phyloP scores from a whole-genome alignment of 2,329 filamentous ascomycete genomes.

The Aspergillus carbonarius region DNA sequence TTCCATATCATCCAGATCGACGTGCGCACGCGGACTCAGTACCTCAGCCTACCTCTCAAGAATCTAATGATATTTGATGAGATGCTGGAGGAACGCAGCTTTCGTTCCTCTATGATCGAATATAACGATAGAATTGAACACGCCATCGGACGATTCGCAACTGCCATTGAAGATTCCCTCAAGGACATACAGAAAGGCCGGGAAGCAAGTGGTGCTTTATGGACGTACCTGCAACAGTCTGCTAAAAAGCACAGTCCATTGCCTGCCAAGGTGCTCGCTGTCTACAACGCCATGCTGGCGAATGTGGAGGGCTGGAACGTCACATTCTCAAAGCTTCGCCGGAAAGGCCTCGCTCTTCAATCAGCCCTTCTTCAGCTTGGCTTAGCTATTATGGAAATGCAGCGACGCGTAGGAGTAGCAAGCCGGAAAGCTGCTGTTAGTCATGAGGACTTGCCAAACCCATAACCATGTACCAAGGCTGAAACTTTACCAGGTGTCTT shows the following conservation, averaged over 20 bases:
- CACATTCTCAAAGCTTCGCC: slow-evolving; percentile 73
- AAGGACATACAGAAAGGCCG: slow-evolving; percentile 78
- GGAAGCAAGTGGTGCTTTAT: slow-evolving; percentile 72
- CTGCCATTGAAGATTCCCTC: slow-evolving; percentile 72
- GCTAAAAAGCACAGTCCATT: slow-evolving; percentile 60
- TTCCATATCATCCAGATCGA: slow-evolving; percentile 76
- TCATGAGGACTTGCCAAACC: slow-evolving; percentile 35
- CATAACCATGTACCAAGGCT: background rate
- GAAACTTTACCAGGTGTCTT: slow-evolving; percentile 22
- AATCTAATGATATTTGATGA: slow-evolving; percentile 80
- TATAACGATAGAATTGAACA: slow-evolving; percentile 91
- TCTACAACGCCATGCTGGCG: slow-evolving; percentile 86
- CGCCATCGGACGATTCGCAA: slow-evolving; percentile 76
- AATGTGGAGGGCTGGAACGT: slow-evolving; percentile 89
- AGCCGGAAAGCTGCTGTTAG: slow-evolving; percentile 69
- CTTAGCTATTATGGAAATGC: slow-evolving; percentile 79
- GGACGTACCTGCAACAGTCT: slow-evolving; percentile 69
- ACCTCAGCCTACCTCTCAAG: slow-evolving; percentile 77
- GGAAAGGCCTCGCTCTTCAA: slow-evolving; percentile 69
- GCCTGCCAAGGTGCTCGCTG: slow-evolving; percentile 63
- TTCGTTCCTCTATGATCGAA: slow-evolving; percentile 76
- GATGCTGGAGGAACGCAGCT: slow-evolving; percentile 81
- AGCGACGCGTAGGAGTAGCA: slow-evolving; percentile 77
- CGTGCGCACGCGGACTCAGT: slow-evolving; percentile 74
- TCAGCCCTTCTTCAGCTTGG: slow-evolving; percentile 69